Base-by-base conservation (phyloP, 1,139 yeast genomes). In the Arxiozyma telluris region DNA sequence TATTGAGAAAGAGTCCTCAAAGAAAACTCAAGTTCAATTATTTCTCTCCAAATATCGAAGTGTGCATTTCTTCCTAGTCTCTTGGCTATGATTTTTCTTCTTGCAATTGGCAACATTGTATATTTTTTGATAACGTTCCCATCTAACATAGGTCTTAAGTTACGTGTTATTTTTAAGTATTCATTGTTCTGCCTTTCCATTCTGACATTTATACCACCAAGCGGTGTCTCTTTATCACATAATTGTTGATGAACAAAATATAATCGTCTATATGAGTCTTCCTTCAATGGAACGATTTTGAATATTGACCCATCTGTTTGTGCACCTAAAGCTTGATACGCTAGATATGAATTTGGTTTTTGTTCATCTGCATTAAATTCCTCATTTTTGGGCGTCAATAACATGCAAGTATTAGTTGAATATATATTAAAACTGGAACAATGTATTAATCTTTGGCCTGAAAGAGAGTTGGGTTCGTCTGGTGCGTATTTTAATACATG, bases 401-500 rank as follows among this genome's bases (percentile, higher is more conserved):
- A 70, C 80, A 88, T 76, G 55, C 82, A 75, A 0, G 84, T 80
- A 12, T 87, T 79, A 9, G 76, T 68, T 15, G 84, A 77, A 61
- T 89, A 89, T 41, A 83, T 72, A 61, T 83, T 84, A 67, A 91
- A 86, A 25, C 87, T 82, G 0, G 93, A 78, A 60, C 82, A 82
- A 56, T 84, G 81, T 25, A 91, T 71, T 52, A 93, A 74, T 57
- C 83, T 74, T 62, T 85, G 90, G 1, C 98, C 98, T 53, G 89
- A 83, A 39, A 83, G 72, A 0, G 97, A 87, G 20, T 79, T 75
- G 0, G 95, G 87, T 66, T 89, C 96, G 62, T 90, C 97, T 0
- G 98, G 98, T 59, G 93, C 96, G 67, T 87, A 93, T 64, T 88
- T 89, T 43, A 90, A 71, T 18, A 93, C 67, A 65, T 89, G 96